Evolutionary conservation across 441 rosid species (phyloP).

Genomic region (Adansonia madagascariensis): DNA sequence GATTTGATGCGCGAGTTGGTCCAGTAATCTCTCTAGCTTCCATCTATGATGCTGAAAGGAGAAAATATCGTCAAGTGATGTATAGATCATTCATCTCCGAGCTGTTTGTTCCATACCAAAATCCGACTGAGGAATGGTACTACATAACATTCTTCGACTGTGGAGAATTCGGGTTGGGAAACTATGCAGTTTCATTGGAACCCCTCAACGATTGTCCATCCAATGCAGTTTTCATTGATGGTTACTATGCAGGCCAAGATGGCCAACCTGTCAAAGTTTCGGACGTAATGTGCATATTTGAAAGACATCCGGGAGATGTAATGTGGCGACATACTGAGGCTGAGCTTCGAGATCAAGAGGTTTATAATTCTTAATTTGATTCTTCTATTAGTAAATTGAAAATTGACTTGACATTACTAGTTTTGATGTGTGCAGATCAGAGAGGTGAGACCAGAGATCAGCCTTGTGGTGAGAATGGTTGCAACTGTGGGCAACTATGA

Average conservation of each 20-base stretch:
- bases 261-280: constrained; percentile 41
- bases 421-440: constrained; percentile 40
- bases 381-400: background rate
- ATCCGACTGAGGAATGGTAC: constrained; percentile 59
- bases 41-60: constrained; percentile 46
- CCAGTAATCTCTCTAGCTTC: constrained; percentile 56
- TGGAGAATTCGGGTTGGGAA: constrained; percentile 64
- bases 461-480: constrained; percentile 54
- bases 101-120: constrained; percentile 62
- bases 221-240: constrained; percentile 60
- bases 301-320: constrained; percentile 59
- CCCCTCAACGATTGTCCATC: constrained; percentile 58
- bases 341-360: constrained; percentile 44
- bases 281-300: constrained; percentile 59
- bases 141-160: constrained; percentile 42
- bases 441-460: constrained; percentile 59
- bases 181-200: constrained; percentile 41
- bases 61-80: constrained; percentile 43
- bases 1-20: constrained; percentile 60
- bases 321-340: constrained; percentile 72
- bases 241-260: constrained; percentile 40
- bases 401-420: background rate
- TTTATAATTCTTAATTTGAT: background rate
- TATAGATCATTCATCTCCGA: constrained; percentile 59
- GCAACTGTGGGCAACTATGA: constrained; percentile 31